Evolutionary conservation across 2,329 filamentous ascomycete species (phyloP), one percentile per base, ranked within the genome.

Genomic region (Ophiostoma fasciatum): DNA sequence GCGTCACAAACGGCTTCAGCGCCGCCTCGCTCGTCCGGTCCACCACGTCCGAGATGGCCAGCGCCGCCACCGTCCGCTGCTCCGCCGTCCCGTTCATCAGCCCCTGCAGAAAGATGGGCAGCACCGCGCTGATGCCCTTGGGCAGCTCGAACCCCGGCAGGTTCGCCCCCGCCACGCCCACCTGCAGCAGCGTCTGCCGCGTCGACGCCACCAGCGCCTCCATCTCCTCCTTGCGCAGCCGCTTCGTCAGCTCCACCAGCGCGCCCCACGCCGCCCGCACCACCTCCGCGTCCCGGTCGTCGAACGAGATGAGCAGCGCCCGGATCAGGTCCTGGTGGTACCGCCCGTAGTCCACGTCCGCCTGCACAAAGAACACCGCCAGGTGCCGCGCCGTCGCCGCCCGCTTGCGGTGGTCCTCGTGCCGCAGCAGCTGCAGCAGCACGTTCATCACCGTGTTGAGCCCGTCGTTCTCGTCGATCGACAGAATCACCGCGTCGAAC

Each of bases 261-360:
- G 87, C 88, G 37, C 74, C 68, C 87, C 87, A 96, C 17, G 88
- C 76, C 30, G 83, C 72, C 62, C 92, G 92, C 50, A 96, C 80
- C 4, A 96, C 88, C 17, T 78, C 75, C 42, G 60, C 58, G 50
- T 96, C 90, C 36, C 73, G 60, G 49, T 98, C 90, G 50, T 90
- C 85, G 51, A 98, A 98, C 0, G 84, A 87, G 46, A 93, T 81
- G 38, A 98, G 73, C 36, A 98, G 63, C 4, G 82, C 79, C 12
- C 88, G 81, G 50, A 98, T 84, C 36, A 98, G 80, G 50, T 98
- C 88, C 51, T 88, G 87, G 56, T 94, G 85, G 64, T 96, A 98
- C 34, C 88, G 72, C 20, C 88, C 93, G 58, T 92, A 94, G 59
- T 98, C 90, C 20, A 94, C 70, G 18, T 80, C 73, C 8, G 82